Conservation (phyloP, 2,329 filamentous ascomycete species). For the Sporothrix phasma region DNA sequence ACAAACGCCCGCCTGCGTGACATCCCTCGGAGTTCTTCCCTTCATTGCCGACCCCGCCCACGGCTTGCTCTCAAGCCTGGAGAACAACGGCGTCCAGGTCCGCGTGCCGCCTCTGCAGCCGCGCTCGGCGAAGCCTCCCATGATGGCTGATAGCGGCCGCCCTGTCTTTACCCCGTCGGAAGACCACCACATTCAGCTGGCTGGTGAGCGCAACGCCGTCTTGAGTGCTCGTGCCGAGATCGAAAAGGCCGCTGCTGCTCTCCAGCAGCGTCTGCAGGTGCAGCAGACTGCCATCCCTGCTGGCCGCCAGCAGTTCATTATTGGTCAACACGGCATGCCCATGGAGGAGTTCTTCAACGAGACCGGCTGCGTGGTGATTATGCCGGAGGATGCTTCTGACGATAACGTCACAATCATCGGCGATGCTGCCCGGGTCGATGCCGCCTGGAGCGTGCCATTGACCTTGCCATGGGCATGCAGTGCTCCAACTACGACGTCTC, state of each 20-base stretch:
- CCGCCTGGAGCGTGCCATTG: constrained; percentile 73
- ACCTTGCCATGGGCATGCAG: constrained; percentile 79
- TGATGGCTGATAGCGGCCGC: constrained; percentile 48
- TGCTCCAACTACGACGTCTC: constrained; percentile 75
- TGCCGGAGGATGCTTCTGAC: constrained; percentile 68
- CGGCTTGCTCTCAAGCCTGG: constrained; percentile 54
- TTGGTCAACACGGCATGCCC: constrained; percentile 70
- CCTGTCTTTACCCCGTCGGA: constrained; percentile 61
- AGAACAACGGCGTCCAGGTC: constrained; percentile 68
- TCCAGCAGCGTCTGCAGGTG: constrained; percentile 65
- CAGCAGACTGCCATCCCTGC: constrained; percentile 75
- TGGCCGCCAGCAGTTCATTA: constrained; percentile 88
- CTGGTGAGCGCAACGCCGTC: constrained; percentile 74
- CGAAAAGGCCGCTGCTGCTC: constrained; percentile 65
- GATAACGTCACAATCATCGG: constrained; percentile 81
- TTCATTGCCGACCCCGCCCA: constrained; percentile 82
- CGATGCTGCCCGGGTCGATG: constrained; percentile 60
- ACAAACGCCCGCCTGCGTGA: constrained; percentile 72
- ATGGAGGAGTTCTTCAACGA: constrained; percentile 79
- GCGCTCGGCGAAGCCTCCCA: constrained; percentile 60
- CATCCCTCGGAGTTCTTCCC: constrained; percentile 81
- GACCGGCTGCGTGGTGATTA: constrained; percentile 80
- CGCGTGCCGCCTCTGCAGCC: constrained; percentile 74
- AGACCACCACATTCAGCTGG: constrained; percentile 72
- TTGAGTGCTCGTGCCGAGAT: constrained; percentile 71